Evolutionary conservation across 768 basidiomycete genomes (phyloP).

Genomic region (Solioccasus polychromus): DNA sequence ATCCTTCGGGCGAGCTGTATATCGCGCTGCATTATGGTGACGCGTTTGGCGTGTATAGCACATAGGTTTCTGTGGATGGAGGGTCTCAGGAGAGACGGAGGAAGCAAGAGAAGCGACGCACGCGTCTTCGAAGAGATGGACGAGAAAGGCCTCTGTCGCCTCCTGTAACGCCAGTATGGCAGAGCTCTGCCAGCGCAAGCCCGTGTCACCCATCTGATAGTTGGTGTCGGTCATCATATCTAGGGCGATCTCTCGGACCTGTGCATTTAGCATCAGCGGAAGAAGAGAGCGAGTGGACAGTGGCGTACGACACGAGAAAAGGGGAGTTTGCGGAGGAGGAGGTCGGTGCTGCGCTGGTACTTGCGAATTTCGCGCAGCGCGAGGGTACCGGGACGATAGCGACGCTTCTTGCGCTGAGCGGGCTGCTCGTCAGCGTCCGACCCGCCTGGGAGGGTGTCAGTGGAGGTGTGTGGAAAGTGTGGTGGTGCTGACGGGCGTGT

Average conservation of each 20-base stretch:
- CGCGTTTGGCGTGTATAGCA: slow-evolving; percentile 96
- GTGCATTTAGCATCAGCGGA: slow-evolving; percentile 5
- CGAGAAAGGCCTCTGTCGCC: slow-evolving; percentile 91
- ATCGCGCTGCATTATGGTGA: slow-evolving; percentile 96
- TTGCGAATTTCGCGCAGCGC: slow-evolving; percentile 91
- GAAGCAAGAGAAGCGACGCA: slow-evolving; percentile 45
- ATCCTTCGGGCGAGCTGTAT: slow-evolving; percentile 96
- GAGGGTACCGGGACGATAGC: slow-evolving; percentile 89
- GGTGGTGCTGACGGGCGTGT: slow-evolving; percentile 18
- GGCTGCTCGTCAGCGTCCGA: slow-evolving; percentile 24
- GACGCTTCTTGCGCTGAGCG: slow-evolving; percentile 44
- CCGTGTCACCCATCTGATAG: slow-evolving; percentile 51
- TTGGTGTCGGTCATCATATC: slow-evolving; percentile 83
- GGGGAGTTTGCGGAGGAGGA: slow-evolving; percentile 83
- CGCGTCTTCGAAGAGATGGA: slow-evolving; percentile 98
- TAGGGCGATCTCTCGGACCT: slow-evolving; percentile 95
- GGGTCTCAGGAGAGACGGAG: not conserved
- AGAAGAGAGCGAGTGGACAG: not conserved
- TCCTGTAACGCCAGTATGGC: slow-evolving; percentile 94
- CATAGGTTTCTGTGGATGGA: slow-evolving; percentile 75
- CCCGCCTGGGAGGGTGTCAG: slow-evolving; percentile 18
- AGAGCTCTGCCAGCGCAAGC: slow-evolving; percentile 92
- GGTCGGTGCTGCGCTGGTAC: slow-evolving; percentile 91
- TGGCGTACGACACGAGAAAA: slow-evolving; percentile 85
- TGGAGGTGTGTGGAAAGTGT: slow-evolving; percentile 7